Percentiles rank a stretch among this genome's conserved stretches.
Conservation (phyloP, 1,139 yeast genomes). For the Suhomyces anneliseae region DNA sequence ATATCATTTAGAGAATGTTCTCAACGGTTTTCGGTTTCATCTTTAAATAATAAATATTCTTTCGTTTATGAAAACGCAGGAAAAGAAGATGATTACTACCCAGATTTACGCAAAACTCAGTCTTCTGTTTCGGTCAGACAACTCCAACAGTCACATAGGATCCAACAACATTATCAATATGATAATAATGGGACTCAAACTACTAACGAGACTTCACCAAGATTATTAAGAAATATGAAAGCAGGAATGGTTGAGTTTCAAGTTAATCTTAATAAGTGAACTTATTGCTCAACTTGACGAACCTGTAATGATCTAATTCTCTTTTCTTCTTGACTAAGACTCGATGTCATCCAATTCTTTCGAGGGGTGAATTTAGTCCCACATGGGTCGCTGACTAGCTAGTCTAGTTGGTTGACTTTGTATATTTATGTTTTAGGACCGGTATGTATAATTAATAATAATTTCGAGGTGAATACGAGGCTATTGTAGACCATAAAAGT, state of each 20-base stretch:
- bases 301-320: not conserved
- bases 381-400: not conserved
- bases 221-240: slow-evolving; percentile 32
- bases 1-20: slow-evolving; percentile 32
- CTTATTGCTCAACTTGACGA: not conserved
- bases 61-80: slow-evolving; percentile 23
- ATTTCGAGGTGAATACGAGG: not conserved
- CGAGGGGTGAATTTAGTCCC: no score
- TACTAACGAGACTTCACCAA: slow-evolving; percentile 15
- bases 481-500: not conserved
- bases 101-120: slow-evolving; percentile 4
- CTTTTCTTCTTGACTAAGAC: not conserved
- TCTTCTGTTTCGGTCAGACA: slow-evolving; percentile 6
- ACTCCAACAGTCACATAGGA: slow-evolving; percentile 7
- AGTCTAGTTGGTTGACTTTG: not conserved
- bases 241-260: slow-evolving; percentile 42
- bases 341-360: no score
- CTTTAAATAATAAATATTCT: slow-evolving; percentile 17
- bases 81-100: slow-evolving; percentile 4
- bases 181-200: slow-evolving; percentile 8
- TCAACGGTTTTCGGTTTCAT: slow-evolving; percentile 22
- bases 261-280: slow-evolving; percentile 19
- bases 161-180: slow-evolving; percentile 14
- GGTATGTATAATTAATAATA: not conserved
- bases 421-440: not conserved